Conservation (phyloP, 805 yeast genomes). For the Metschnikowia orientalis region DNA sequence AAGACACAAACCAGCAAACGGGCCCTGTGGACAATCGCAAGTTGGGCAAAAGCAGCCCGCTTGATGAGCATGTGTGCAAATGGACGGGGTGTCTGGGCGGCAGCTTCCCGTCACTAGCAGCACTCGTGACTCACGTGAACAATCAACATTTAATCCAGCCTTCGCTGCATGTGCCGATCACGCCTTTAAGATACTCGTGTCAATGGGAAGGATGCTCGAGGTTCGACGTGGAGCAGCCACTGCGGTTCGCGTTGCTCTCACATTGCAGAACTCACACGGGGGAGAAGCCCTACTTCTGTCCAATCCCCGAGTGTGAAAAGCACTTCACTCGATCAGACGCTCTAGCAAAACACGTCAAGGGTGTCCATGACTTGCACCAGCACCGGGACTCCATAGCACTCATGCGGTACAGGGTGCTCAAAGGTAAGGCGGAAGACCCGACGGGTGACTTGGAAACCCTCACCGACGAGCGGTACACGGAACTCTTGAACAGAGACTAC, state of each 20-base stretch:
- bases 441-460: slow-evolving; percentile 22
- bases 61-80: slow-evolving; percentile 23
- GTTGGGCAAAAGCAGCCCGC: too few species aligned
- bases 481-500: slow-evolving; percentile 30
- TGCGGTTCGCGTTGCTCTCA: slow-evolving; percentile 53
- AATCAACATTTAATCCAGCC: slow-evolving; percentile 26
- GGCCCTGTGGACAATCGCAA: too few species aligned
- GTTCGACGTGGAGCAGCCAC: slow-evolving; percentile 48
- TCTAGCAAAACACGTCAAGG: slow-evolving; percentile 57
- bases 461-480: slow-evolving; percentile 26
- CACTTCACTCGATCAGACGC: slow-evolving; percentile 59
- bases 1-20: too few species aligned
- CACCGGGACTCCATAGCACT: slow-evolving; percentile 30
- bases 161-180: slow-evolving; percentile 16
- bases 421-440: slow-evolving; percentile 25
- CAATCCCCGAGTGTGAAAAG: slow-evolving; percentile 61
- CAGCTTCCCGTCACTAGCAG: slow-evolving; percentile 19
- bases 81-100: slow-evolving; percentile 29
- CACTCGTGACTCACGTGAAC: slow-evolving; percentile 31
- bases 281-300: slow-evolving; percentile 58
- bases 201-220: slow-evolving; percentile 59
- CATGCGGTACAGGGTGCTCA: slow-evolving; percentile 27
- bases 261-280: slow-evolving; percentile 67
- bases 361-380: slow-evolving; percentile 52
- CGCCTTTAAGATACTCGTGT: slow-evolving; percentile 44